These are phyloP conservation scores for Rhodofomes roseus DNA, from an alignment of 1,284 basidiomycete species.

Conservation along the genomic window DNA sequence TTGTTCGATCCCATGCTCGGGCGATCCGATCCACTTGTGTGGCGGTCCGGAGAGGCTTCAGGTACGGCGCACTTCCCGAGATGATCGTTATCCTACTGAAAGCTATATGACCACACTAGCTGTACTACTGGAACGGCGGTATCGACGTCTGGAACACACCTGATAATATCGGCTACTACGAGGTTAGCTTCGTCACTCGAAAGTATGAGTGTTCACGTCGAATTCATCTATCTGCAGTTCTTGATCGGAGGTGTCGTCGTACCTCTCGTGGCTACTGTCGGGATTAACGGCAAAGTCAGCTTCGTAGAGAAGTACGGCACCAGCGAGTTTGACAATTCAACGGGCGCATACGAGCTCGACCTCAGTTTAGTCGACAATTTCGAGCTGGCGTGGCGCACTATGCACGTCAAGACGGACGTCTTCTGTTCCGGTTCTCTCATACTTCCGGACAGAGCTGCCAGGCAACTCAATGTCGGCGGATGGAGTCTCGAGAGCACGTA, in stretches of 20 bases:
- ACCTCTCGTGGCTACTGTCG: conserved; percentile 68
- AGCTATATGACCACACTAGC: conserved; percentile 13
- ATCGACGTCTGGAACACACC: conserved; percentile 64
- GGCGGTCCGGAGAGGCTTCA: conserved; percentile 43
- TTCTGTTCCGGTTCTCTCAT: conserved; percentile 74
- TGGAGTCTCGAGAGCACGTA: conserved; percentile 61
- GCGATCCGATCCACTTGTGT: conserved; percentile 63
- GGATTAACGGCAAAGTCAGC: conserved; percentile 73
- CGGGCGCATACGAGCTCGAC: conserved; percentile 76
- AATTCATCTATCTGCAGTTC: conserved; percentile 36
- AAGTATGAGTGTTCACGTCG: no score
- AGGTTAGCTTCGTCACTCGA: conserved; percentile 35
- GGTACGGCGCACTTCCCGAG: conserved; percentile 13
- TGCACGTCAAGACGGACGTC: conserved; percentile 72
- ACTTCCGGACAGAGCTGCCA: conserved; percentile 66
- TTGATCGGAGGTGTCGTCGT: conserved; percentile 61
- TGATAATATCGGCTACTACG: conserved; percentile 58
- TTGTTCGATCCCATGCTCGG: conserved; percentile 60
- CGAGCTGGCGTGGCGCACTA: conserved; percentile 58
- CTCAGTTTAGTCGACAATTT: conserved; percentile 52
- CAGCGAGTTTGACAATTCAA: conserved; percentile 55
- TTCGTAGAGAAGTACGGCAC: conserved; percentile 68
- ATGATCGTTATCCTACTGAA: not conserved
- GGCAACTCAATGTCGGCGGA: conserved; percentile 70
- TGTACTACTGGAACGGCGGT: conserved; percentile 60